Base-by-base conservation (phyloP, 495 filamentous ascomycete genomes). In the Talaromyces stipitatus region DNA sequence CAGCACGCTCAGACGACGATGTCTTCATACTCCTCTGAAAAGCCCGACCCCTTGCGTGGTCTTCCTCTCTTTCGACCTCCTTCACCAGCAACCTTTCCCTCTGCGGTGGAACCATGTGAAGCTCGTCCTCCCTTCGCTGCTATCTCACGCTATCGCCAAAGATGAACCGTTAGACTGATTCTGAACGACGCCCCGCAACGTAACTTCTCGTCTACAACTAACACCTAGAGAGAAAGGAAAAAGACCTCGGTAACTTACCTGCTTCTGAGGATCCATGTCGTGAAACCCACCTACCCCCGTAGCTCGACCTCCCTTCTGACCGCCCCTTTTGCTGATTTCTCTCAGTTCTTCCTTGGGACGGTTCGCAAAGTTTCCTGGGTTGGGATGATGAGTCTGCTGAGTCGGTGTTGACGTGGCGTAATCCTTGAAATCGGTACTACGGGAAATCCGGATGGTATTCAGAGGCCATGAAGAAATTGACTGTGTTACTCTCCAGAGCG, bases 351-450 rank as follows among this genome's bases (percentile, higher is more conserved):
- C 76, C 59, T 76, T 78, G 36, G 78, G 71, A 60, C 80, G 78
- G 72, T 85, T 84, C 66, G 80, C 82, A 61, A 84, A 84, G 67
- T 83, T 82, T 43, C 76, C 74, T 50, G 80, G 79, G 62, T 85
- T 85, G 59, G 65, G 55, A 51, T 61, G 59, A 22, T 24, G 18
- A 12, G 36, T 14, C 28, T 18, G 33, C 3, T 8, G 16, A 27
- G 54, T 23, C 20, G 9, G 24, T 28, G 33, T 43, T 6, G 33
- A 26, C 22, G 33, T 55, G 14, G 16, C 11, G 16, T 33, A 38
- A 2, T 8, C 18, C 29, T 20, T 38, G 10, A 41, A 24, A 3
- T 11, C 18, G 28, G 8, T 32, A 10, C 29, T 54, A 23, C 14
- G 2, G 7, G 3, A 4, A 12, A 22, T 20, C 11, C 27, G 20